Evolutionary conservation across 139 green algal genomes (phyloP), one percentile per base, ranked within the genome.

Genomic region (Closterium sp.): DNA sequence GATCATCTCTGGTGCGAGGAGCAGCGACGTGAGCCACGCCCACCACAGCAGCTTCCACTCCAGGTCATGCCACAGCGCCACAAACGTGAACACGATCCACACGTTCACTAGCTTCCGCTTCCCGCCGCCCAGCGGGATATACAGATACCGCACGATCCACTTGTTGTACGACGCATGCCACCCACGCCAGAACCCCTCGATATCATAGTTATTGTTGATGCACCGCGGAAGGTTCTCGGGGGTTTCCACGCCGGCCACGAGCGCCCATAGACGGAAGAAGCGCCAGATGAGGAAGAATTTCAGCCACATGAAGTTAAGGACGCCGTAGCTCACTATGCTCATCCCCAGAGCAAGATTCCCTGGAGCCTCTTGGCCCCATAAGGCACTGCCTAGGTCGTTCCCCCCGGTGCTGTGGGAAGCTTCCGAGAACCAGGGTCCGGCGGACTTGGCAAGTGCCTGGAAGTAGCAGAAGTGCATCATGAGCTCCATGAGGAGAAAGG

Each of bases 81-180:
- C 98, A 95, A 99, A 99, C 1, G 97, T 97, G 95, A 99, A 99
- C 62, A 99, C 97, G 21, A 94, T 86, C 98, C 97, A 99, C 34
- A 99, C 96, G 91, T 96, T 97, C 19, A 97, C 84, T 13, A 95
- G 13, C 0, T 96, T 95, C 92, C 93, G 96, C 1, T 30, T 32
- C 4, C 86, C 70, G 30, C 98, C 98, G 9, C 98, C 98, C 38
- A 99, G 90, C 0, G 98, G 98, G 0, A 99, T 94, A 92, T 99
- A 99, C 92, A 99, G 93, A 95, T 99, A 99, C 86, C 95, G 88
- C 19, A 95, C 94, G 31, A 95, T 90, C 92, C 94, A 96, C 29
- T 91, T 94, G 93, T 99, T 99, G 95, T 97, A 99, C 45, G 96
- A 98, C 6, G 97, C 94, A 90, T 99, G 98, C 98, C 98, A 99